A percentile compares a stretch with the other conserved stretches of the same genome.
phyloP scores from a whole-genome alignment of 495 filamentous ascomycete species.

The Bacidia rubella region DNA sequence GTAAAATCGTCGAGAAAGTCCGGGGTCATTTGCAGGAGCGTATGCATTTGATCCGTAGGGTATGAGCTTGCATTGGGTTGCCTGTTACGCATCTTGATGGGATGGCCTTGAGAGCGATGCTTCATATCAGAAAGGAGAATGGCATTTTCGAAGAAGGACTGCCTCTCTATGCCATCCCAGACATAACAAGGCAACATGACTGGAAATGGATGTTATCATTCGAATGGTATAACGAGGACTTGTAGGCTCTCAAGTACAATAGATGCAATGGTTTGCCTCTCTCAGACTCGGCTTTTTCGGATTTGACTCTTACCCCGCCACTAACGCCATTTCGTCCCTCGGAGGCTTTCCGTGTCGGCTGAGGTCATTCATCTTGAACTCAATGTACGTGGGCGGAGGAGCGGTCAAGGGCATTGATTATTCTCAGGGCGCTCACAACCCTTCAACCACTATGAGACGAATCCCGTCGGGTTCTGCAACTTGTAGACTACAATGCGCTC shows the following conservation, averaged over 20 bases:
- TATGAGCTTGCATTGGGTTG: constrained; percentile 3
- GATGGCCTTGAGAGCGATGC: constrained; percentile 7
- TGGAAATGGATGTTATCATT: constrained; percentile 1
- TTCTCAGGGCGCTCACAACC: too few species aligned
- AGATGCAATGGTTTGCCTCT: not conserved
- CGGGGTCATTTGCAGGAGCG: not conserved
- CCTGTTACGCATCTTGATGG: constrained; percentile 7
- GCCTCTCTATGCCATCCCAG: constrained; percentile 5
- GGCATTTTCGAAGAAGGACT: constrained; percentile 9
- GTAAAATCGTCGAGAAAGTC: constrained; percentile 8
- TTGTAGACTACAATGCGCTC: too few species aligned
- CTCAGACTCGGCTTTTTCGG: not conserved
- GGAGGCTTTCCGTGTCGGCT: not conserved
- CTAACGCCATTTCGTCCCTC: not conserved
- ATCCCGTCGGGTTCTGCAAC: too few species aligned
- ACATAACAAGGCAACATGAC: constrained; percentile 3
- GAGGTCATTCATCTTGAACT: not conserved
- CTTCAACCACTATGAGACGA: too few species aligned
- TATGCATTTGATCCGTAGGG: not conserved
- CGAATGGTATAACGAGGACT: not conserved
- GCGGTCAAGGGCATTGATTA: too few species aligned
- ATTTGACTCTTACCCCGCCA: not conserved
- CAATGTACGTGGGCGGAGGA: not conserved
- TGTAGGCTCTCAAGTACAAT: not conserved
- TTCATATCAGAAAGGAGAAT: constrained; percentile 7